These are phyloP conservation scores for Xylariaceae sp. DNA, from an alignment of 2,329 filamentous ascomycete species.

Conservation along the genomic window DNA sequence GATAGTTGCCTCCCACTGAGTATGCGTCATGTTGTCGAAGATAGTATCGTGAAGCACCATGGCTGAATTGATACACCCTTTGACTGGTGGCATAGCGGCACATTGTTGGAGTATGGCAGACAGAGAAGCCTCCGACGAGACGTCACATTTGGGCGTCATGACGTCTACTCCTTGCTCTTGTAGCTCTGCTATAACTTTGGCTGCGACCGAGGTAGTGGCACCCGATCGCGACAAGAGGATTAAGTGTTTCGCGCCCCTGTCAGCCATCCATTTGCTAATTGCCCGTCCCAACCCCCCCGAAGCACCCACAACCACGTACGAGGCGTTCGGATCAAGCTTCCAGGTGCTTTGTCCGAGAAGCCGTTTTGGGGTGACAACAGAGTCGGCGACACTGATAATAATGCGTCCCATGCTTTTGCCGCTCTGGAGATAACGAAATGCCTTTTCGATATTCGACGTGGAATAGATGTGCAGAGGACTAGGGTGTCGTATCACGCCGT, in stretches of 20 bases:
- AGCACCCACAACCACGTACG: conserved; percentile 35
- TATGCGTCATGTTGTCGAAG: conserved; percentile 34
- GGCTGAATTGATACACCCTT: conserved; percentile 46
- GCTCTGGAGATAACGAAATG: conserved; percentile 15
- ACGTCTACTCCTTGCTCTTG: conserved; percentile 16
- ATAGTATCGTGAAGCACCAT: conserved; percentile 43
- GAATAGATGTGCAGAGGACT: conserved; percentile 4
- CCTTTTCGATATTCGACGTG: conserved; percentile 6
- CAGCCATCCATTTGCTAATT: conserved; percentile 32
- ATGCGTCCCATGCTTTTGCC: conserved; percentile 16
- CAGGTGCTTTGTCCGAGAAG: conserved; percentile 24
- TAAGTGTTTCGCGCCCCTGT: conserved; percentile 28
- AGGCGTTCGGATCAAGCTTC: conserved; percentile 31
- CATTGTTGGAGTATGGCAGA: conserved; percentile 18
- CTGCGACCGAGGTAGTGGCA: conserved; percentile 17
- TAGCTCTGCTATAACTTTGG: conserved; percentile 24
- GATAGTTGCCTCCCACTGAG: conserved; percentile 30
- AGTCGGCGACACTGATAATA: neutral
- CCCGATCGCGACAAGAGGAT: conserved; percentile 30
- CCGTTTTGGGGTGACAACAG: too few species aligned
- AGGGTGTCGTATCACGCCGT: neutral
- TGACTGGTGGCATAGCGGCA: conserved; percentile 37
- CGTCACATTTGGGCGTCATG: conserved; percentile 28
- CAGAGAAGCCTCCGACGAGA: conserved; percentile 20
- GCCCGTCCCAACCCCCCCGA: conserved; percentile 35